Evolutionary conservation across 495 filamentous ascomycete genomes (phyloP), one percentile per base, ranked within the genome.

Genomic region (Penicillium paradoxum): DNA sequence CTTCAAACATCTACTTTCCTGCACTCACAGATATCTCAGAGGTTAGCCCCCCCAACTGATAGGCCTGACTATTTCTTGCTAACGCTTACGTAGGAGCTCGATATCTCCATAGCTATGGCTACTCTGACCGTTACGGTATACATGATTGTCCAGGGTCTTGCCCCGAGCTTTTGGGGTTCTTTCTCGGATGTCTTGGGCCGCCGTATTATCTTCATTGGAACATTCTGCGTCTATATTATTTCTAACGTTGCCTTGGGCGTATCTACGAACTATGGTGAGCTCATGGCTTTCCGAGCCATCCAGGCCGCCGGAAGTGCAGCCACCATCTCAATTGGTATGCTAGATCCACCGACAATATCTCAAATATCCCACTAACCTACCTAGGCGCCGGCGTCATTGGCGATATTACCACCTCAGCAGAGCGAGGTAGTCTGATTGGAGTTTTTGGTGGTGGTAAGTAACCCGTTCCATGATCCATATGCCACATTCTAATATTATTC

Each of bases 1-100:
- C 84, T 0, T 85, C 85, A 17, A 89, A 87, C 58, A 89, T 90
- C 37, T 93, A 93, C 65, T 90, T 90, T 53, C 88, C 87, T 4
- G 83, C 85, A 2, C 71, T 92, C 18, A 65, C 61, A 7, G 56
- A 51, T 3, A 64, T 73, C 14, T 69, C 71, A 18, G 54, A 47
- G 39, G 71, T 72, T 4, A 47, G 63, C 59, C 5, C 0, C 30
- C 8, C 15, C 18, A 9, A 29, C 9, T 15, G n/a, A n/a, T n/a
- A 8, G 10, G 10, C n/a, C 9, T 4, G n/a, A 21, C 29, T 18
- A 14, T 7, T 18, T 36, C 17, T 39, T 34, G 19, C 45, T 50
- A 15, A 55, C 29, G 10, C 14, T 38, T n/a, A 5, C 32, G 10
- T 19, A 70, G 61, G 53, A 62, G 21, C 51, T 73, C 5, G 24